phyloP scores from a whole-genome alignment of 179 eudicot genomes.

The Gypsophila paniculata region DNA sequence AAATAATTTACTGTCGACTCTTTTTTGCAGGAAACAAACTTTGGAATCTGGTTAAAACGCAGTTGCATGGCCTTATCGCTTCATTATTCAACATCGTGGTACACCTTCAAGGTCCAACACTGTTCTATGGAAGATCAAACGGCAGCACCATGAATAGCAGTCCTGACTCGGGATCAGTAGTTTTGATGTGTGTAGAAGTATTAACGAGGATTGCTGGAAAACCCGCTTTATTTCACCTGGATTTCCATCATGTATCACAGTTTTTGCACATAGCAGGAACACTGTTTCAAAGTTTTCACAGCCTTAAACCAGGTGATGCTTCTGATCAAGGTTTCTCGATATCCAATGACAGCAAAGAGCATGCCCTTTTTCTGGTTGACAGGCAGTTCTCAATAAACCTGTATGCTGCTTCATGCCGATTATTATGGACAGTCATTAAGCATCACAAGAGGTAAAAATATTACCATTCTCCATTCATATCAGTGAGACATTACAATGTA shows the following conservation, averaged over 20 bases:
- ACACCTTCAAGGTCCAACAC: conserved; percentile 67
- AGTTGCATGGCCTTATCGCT: conserved; percentile 55
- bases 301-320: conserved; percentile 33
- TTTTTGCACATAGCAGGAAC: conserved; percentile 58
- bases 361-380: conserved; percentile 38
- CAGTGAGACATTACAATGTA: background rate
- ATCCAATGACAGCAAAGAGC: conserved; percentile 26
- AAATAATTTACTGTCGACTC: background rate
- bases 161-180: conserved; percentile 81
- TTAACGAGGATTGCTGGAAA: conserved; percentile 65
- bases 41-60: conserved; percentile 46
- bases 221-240: conserved; percentile 55
- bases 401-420: conserved; percentile 75
- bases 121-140: conserved; percentile 39
- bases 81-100: conserved; percentile 65
- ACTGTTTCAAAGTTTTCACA: conserved; percentile 49
- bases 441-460: conserved; percentile 63
- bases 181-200: conserved; percentile 80
- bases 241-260: conserved; percentile 54
- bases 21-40: conserved; percentile 59
- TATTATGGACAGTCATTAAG: conserved; percentile 66
- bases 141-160: conserved; percentile 21
- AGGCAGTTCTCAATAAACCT: conserved; percentile 49
- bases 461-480: background rate
- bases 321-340: conserved; percentile 24